Evolutionary conservation across 768 basidiomycete genomes (phyloP), one percentile per base, ranked within the genome.

Genomic region (Antrodiella citrinella): DNA sequence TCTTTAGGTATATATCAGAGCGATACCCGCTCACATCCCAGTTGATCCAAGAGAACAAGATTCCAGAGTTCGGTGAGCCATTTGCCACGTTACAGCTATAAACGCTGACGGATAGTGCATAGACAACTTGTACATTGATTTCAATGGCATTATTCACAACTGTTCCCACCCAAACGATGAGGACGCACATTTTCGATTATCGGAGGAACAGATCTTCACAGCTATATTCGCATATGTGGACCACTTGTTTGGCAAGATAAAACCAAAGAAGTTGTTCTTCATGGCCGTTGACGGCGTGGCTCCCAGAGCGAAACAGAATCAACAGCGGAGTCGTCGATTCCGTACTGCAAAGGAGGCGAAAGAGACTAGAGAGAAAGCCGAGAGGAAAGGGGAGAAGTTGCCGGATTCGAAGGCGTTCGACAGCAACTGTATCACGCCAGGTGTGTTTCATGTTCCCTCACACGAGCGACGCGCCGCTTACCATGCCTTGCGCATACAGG

Each of bases 201-300:
- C 93, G 11, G 96, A 99, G 69, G 90, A 95, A 66, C 90, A 95
- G 66, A 98, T 98, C 70, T 94, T 93, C 67, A 91, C 96, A 1
- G 86, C 92, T 26, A 93, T 98, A 60, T 98, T 98, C 62, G 75
- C 91, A 48, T 99, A 99, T 71, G 91, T 98, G 52, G 93, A 97
- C 71, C 88, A 91, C 61, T 75, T 99, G 4, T 99, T 99, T 68
- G 80, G 84, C 24, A 97, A 94, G 72, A 97, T 99, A 54, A 97
- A 94, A 65, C 96, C 96, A 0, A 86, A 91, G 75, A 96, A 97
- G 63, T 72, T 96, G 11, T 97, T 98, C 67, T 98, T 96, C 68
- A 95, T 99, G 88, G 96, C 95, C 21, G 86, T 99, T 43, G 96
- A 98, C 64, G 95, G 95, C 44, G 94, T 97, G 12, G 95, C 95